Percentiles rank a stretch among this genome's conserved stretches.
phyloP scores from a whole-genome alignment of 495 filamentous ascomycete species.

The Aspergillus egyptiacus region DNA sequence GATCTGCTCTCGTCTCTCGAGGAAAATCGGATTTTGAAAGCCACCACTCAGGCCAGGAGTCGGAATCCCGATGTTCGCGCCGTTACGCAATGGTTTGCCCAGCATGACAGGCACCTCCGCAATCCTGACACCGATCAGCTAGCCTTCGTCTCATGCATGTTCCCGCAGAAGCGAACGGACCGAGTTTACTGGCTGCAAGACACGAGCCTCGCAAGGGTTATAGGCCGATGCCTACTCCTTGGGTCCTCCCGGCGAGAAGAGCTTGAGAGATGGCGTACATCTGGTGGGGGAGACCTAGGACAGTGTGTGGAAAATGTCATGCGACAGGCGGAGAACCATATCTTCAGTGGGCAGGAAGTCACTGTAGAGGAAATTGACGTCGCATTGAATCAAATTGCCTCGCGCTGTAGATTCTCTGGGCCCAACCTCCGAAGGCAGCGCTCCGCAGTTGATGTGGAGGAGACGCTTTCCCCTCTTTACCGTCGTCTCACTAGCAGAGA shows the following conservation, averaged over 20 bases:
- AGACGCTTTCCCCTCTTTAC: conserved; percentile 50
- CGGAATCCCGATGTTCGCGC: conserved; percentile 30
- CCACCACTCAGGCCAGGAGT: conserved; percentile 25
- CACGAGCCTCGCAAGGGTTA: conserved; percentile 50
- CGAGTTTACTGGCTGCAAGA: conserved; percentile 65
- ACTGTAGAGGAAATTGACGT: conserved; percentile 71
- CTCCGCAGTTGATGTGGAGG: conserved; percentile 37
- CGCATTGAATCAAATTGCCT: conserved; percentile 56
- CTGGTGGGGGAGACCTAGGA: conserved; percentile 59
- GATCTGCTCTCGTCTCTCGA: conserved; percentile 55
- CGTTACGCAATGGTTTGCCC: conserved; percentile 55
- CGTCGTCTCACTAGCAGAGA: conserved; percentile 58
- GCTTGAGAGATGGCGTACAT: conserved; percentile 53
- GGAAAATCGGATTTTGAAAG: conserved; percentile 35
- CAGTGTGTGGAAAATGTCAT: conserved; percentile 64
- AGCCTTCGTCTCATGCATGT: conserved; percentile 63
- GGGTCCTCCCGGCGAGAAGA: conserved; percentile 53
- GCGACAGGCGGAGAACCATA: conserved; percentile 52
- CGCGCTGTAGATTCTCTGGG: conserved; percentile 61
- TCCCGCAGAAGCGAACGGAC: conserved; percentile 69
- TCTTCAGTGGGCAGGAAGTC: conserved; percentile 38
- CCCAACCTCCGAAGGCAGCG: conserved; percentile 51
- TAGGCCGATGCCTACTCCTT: conserved; percentile 59
- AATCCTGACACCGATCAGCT: conserved; percentile 45
- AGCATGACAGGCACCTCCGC: conserved; percentile 47